These are phyloP conservation scores for Tuber magnatum DNA, from an alignment of 495 filamentous ascomycete genomes.

Conservation along the genomic window DNA sequence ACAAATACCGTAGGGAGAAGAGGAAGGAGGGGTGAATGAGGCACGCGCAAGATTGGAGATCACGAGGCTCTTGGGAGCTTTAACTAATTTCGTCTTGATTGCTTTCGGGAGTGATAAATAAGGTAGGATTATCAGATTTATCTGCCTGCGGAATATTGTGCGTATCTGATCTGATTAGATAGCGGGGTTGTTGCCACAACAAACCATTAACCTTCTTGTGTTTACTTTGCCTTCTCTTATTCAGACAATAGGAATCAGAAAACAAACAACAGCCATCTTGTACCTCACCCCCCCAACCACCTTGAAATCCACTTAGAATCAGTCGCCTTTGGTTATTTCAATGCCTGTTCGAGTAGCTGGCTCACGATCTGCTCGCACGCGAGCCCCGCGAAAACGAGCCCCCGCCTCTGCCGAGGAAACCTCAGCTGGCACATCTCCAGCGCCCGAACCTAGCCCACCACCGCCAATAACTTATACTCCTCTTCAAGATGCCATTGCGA, in stretches of 20 bases:
- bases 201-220: neutral
- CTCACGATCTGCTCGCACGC: slow-evolving; percentile 20
- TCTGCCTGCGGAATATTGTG: neutral
- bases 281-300: neutral
- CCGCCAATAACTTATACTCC: slow-evolving; percentile 20
- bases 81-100: neutral
- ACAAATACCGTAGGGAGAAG: neutral
- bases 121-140: neutral
- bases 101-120: neutral
- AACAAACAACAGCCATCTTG: neutral
- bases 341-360: slow-evolving; percentile 28
- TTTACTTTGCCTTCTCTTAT: neutral
- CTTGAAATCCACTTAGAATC: neutral
- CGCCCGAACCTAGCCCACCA: slow-evolving; percentile 19
- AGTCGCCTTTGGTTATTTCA: neutral
- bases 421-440: slow-evolving; percentile 19
- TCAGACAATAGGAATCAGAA: neutral
- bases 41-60: slow-evolving; percentile 3
- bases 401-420: slow-evolving; percentile 4
- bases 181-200: neutral
- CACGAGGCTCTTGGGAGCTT: neutral
- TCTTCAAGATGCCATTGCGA: slow-evolving; percentile 28
- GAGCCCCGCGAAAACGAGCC: slow-evolving; percentile 21
- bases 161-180: neutral
- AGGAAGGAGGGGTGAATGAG: slow-evolving; percentile 3